phyloP scores from a whole-genome alignment of 371 early-diverging fungal genomes.

The Rhizopus microsporus region DNA sequence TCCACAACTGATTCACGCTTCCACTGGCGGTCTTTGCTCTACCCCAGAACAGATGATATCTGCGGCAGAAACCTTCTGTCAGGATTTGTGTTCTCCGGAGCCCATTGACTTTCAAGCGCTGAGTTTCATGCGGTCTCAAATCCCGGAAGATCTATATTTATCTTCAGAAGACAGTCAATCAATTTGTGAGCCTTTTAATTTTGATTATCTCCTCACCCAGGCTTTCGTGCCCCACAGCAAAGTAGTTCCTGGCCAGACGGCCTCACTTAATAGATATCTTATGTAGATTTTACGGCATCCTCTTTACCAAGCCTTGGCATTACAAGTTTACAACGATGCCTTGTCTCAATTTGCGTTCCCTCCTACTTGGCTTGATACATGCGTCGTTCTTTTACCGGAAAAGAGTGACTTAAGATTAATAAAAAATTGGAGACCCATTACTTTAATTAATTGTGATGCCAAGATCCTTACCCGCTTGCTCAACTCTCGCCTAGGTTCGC shows the following conservation, averaged over 20 bases:
- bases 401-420: slow-evolving; percentile 5
- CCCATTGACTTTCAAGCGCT: not conserved
- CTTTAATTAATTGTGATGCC: slow-evolving; percentile 28
- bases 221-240: not conserved
- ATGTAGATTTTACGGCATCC: not conserved
- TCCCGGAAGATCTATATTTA: not conserved
- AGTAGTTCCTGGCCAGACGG: slow-evolving; percentile 16
- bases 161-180: not conserved
- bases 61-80: slow-evolving; percentile 2
- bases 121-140: not conserved
- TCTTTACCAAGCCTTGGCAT: not conserved
- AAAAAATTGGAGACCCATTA: slow-evolving; percentile 1
- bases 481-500: not conserved
- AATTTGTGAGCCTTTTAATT: not conserved
- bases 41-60: not conserved
- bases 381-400: slow-evolving; percentile 18
- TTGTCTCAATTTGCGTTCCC: slow-evolving; percentile 6
- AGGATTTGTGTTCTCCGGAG: not conserved
- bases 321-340: slow-evolving; percentile 5
- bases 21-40: not conserved
- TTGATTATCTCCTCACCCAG: not conserved
- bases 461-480: slow-evolving; percentile 28
- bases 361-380: slow-evolving; percentile 11
- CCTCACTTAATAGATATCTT: slow-evolving; percentile 6
- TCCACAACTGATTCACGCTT: not conserved